Base-by-base conservation (phyloP, 176 grass and related monocot species). In the Carex scoparia region DNA sequence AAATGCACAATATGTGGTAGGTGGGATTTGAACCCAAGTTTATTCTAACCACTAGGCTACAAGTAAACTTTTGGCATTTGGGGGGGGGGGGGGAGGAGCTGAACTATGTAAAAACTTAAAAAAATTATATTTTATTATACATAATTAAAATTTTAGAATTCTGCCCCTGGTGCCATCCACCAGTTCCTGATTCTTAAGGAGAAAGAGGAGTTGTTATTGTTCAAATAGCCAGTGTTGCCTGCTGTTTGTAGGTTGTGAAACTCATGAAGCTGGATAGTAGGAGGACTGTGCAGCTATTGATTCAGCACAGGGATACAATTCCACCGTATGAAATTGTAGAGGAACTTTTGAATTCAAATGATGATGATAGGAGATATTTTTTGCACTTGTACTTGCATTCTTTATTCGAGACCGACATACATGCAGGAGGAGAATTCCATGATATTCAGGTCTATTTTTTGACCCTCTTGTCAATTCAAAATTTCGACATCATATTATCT, bases 361-460 rank as follows among this genome's bases (percentile, higher is more conserved):
- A 87, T 33, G 88, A 84, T 49, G 87, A 99, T 82, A 91, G 84
- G 40, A 94, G 81, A 99, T 89, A 88, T 61, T 88, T 95, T 51
- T 86, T 95, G 14, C 90, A 99, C 80, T 68, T 92, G 32, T 99
- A 95, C 91, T 88, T 99, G 75, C 96, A 99, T 92, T 86, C 91
- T 81, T 78, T 99, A n/a, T 95, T 99, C 86, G 93, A 99, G 87
- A 84, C 64, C 31, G 96, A 99, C 82, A 90, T 91, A 80, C 84
- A 95, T 85, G 88, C 93, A 27, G 96, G 96, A 88, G 90, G 91
- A 84, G 96, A 99, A 65, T 95, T 69, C 73, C 96, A 99, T 88
- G 96, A 99, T 86, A 86, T 99, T 88, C 96, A 99, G 96, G 96
- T 99, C 87, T 49, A 77, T 62, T 49, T 87, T 53, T 65, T 16